Evolutionary conservation across 2,329 filamentous ascomycete species (phyloP).

Genomic region (Neopestalotiopsis clavispora): DNA sequence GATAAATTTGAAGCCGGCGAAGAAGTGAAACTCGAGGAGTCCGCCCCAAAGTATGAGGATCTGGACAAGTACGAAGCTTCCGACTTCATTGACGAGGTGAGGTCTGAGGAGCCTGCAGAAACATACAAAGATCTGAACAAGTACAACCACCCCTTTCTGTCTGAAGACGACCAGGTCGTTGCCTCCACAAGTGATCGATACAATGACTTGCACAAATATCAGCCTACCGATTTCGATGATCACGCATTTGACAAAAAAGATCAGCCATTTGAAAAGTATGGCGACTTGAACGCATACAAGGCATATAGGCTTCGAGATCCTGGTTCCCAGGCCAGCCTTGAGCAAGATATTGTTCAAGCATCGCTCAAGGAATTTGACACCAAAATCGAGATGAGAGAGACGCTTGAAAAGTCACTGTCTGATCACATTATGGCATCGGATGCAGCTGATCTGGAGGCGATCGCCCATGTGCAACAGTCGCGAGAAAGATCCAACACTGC

Average conservation of each 20-base stretch:
- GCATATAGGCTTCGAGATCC: constrained; percentile 41
- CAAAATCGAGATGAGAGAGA: constrained; percentile 32
- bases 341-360: constrained; percentile 39
- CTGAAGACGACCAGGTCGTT: constrained; percentile 33
- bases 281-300: constrained; percentile 46
- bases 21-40: constrained; percentile 32
- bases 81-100: constrained; percentile 34
- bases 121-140: constrained; percentile 48
- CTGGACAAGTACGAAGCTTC: constrained; percentile 44
- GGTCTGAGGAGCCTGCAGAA: constrained; percentile 31
- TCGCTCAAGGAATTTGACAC: constrained; percentile 44
- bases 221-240: constrained; percentile 30
- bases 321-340: constrained; percentile 33
- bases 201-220: constrained; percentile 46
- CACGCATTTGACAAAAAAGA: constrained; percentile 26
- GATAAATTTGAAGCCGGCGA: constrained; percentile 32
- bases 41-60: constrained; percentile 45
- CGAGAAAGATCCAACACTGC: constrained; percentile 28
- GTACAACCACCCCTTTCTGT: constrained; percentile 35
- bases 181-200: constrained; percentile 32
- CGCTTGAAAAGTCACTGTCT: constrained; percentile 36
- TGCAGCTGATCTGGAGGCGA: constrained; percentile 33
- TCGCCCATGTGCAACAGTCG: constrained; percentile 26
- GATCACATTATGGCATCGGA: constrained; percentile 35
- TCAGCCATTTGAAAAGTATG: constrained; percentile 37